Evolutionary conservation across 2,329 filamentous ascomycete species (phyloP), one percentile per base, ranked within the genome.

Genomic region (Claviceps sp.): DNA sequence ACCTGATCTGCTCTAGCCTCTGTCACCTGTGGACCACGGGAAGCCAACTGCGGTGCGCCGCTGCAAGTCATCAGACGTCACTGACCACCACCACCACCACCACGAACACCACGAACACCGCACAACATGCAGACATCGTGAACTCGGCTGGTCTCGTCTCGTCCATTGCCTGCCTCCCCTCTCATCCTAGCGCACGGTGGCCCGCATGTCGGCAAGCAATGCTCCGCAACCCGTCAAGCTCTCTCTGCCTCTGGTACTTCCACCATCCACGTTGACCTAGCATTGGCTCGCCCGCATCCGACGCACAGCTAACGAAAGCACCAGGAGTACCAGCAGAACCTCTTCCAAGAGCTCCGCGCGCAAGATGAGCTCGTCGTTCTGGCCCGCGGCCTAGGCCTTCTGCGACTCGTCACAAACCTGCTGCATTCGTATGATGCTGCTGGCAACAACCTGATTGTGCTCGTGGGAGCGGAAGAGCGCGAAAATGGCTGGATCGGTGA

Each of bases 401-500:
- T 96, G 66, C 88, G 89, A 59, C 80, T 98, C 53, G 80, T 96
- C 62, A 94, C 89, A n/a, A 98, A 97, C 65, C 79, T 98, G 41
- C 80, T 98, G 30, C 93, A 98, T 69, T 90, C 90, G 19, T 96
- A 96, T 70, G 93, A 98, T 76, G 90, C 89, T 1, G 89, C 89
- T 3, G 93, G 93, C 14, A 94, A 93, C 69, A 97, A 95, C 63
- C 73, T 98, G 51, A 84, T 98, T 48, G 74, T 98, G 45, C 71
- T 98, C 19, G 82, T 97, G 43, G 90, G 89, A 10, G 90, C 93
- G 39, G 87, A 93, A 55, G 89, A 96, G 38, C 82, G 87, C 54
- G 93, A 98, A 64, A 96, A 96, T 79, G 84, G 85, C 52, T 97
- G 91, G 90, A 89, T 98, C 55, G 93, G 93, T 59, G 93, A 97